phyloP scores from a whole-genome alignment of 202 grass and related monocot genomes.

The Carex arenaria region DNA sequence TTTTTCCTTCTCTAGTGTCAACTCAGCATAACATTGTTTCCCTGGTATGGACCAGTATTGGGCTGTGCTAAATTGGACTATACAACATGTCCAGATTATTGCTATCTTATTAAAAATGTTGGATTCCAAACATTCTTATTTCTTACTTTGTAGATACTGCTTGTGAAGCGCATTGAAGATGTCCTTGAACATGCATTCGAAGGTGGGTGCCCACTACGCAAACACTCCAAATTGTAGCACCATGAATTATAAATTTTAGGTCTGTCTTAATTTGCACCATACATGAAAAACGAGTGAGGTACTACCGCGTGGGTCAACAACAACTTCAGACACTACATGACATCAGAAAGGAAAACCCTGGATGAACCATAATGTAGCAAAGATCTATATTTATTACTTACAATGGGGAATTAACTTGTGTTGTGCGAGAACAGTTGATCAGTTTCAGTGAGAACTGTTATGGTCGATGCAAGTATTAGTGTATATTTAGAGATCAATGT shows the following conservation, averaged over 20 bases:
- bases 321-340: constrained; percentile 12
- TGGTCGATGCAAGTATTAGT: background rate
- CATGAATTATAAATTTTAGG: background rate
- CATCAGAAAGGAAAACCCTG: background rate
- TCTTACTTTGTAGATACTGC: constrained; percentile 56
- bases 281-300: constrained; percentile 5
- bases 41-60: background rate
- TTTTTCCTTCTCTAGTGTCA: too few relatives aligned
- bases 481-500: constrained; percentile 15
- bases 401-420: background rate
- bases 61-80: background rate
- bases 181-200: constrained; percentile 93
- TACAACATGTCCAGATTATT: background rate
- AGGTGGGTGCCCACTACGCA: constrained; percentile 56
- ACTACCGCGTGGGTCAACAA: constrained; percentile 7
- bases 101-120: background rate
- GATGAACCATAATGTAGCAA: constrained; percentile 3
- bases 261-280: constrained; percentile 11
- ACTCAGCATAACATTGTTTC: background rate
- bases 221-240: constrained; percentile 72
- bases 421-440: background rate
- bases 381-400: background rate
- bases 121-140: background rate
- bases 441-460: background rate
- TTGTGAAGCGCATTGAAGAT: constrained; percentile 91